Evolutionary conservation across 257 asterid species (phyloP).

Genomic region (Haberlea rhodopensis): DNA sequence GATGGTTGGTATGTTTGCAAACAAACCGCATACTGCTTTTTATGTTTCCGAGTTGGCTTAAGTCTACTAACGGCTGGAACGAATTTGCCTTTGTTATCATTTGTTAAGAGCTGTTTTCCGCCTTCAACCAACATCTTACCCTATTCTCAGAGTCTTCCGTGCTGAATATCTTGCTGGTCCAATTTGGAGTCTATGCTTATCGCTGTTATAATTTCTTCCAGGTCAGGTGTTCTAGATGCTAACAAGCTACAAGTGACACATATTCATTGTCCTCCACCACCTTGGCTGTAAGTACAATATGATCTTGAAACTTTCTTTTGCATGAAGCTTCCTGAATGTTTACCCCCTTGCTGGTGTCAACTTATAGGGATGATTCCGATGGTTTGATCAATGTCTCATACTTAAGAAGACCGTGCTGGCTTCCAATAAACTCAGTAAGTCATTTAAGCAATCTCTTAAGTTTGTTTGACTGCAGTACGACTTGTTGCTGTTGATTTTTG

Average conservation of each 20-base stretch:
- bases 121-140: neutral
- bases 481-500: constrained; percentile 13
- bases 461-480: constrained; percentile 12
- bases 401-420: constrained; percentile 81
- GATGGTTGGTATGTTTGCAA: constrained; percentile 79
- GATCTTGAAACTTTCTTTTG: constrained; percentile 11
- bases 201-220: constrained; percentile 26
- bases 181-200: neutral
- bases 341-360: constrained; percentile 20
- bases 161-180: constrained; percentile 14
- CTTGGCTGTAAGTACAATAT: constrained; percentile 72
- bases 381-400: constrained; percentile 47
- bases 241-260: constrained; percentile 78
- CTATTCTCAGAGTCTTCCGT: constrained; percentile 3
- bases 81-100: constrained; percentile 4
- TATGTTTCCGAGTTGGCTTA: constrained; percentile 12
- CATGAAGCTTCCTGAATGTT: constrained; percentile 1
- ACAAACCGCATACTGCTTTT: constrained; percentile 23
- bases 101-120: constrained; percentile 1
- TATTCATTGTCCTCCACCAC: constrained; percentile 94
- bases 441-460: constrained; percentile 1
- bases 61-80: neutral
- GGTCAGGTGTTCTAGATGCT: constrained; percentile 92
- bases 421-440: constrained; percentile 76
- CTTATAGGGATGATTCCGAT: constrained; percentile 53